Base-by-base conservation (phyloP, 768 basidiomycete species). In the Dioszegia hungarica region DNA sequence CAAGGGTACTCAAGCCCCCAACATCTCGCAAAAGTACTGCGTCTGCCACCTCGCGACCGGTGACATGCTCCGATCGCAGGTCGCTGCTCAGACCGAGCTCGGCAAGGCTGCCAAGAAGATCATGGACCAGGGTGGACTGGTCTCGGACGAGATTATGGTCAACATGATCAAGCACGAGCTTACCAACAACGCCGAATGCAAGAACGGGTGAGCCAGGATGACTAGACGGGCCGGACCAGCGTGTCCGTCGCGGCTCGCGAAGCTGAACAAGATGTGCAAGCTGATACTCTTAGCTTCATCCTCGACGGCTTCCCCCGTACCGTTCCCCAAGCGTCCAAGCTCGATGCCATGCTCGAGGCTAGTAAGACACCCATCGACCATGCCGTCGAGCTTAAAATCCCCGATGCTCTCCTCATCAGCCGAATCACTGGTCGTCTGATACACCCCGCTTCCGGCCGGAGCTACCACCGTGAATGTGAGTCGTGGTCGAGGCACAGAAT, bases 281-380 rank as follows among this genome's bases (percentile, higher is more conserved):
- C 48, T 52, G n/a, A 31, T 37, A 9, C 4, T n/a, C 15, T 15
- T 65, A 98, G 94, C 34, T 99, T 99, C 78, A 95, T 99, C 56
- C 82, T 99, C 48, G 95, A 99, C 71, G 95, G 95, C n/a, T 99
- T 99, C 84, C 95, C 95, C 38, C 86, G 95, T 39, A 98, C 94
- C 3, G 90, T 98, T 33, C 86, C 88, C 10, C 95, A 99, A 71
- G 95, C 95, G 2, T 83, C 93, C 78, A 98, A 95, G 78, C 86
- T 99, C 53, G 94, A 94, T 72, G 79, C 81, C 58, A 97, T 99
- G 95, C 84, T 99, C 40, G 74, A 81, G 14, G 77, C 73, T 4
- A 86, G 88, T 70, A 85, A 87, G 67, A 91, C 97, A 79, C 87
- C 87, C 72, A 83, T 99, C 48, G 86, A 98, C 79, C 62, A 69